Conservation (phyloP, 371 early-diverging fungal species). For the Mortierella sp. region DNA sequence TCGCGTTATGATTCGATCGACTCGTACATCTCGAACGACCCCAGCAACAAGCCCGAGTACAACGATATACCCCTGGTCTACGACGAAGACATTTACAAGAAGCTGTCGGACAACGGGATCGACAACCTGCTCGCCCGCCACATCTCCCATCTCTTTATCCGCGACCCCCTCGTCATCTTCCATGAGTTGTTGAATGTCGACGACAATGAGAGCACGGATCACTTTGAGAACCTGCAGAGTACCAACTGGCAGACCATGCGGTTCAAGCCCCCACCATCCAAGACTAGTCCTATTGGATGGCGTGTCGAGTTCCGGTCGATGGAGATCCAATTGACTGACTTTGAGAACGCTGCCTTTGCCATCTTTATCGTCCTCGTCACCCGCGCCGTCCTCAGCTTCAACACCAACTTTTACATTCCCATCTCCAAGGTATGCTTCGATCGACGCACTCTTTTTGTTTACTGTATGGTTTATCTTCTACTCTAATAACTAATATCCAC, state of each 20-base stretch:
- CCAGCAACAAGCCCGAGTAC: constrained; percentile 87
- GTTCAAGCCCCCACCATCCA: constrained; percentile 97
- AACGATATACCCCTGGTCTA: constrained; percentile 93
- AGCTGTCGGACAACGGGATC: constrained; percentile 78
- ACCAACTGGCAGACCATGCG: constrained; percentile 99
- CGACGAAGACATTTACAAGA: constrained; percentile 84
- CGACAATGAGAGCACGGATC: constrained; percentile 92
- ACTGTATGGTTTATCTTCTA: too few species aligned
- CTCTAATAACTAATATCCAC: background rate
- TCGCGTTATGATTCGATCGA: constrained; percentile 98
- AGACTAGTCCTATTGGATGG: constrained; percentile 94
- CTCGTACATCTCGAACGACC: constrained; percentile 89
- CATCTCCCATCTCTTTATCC: constrained; percentile 97
- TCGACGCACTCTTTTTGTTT: constrained; percentile 1
- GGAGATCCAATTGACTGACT: constrained; percentile 98
- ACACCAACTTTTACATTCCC: constrained; percentile 97
- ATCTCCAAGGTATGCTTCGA: constrained; percentile 80
- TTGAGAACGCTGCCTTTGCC: constrained; percentile 98
- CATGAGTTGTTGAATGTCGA: constrained; percentile 86
- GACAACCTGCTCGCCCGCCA: constrained; percentile 95
- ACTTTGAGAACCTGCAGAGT: constrained; percentile 99
- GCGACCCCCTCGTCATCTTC: constrained; percentile 98
- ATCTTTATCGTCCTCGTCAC: constrained; percentile 95
- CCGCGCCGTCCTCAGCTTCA: constrained; percentile 90
- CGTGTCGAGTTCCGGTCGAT: constrained; percentile 98